phyloP scores from a whole-genome alignment of 345 rosid species.

The rapeseed (Brassica napus) region Da-Ae NC_063440.1:14634001-14634500 shows the following conservation, averaged over 20 bases:
- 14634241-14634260: neutral
- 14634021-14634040: neutral
- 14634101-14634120: neutral
- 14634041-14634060: neutral
- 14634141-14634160: neutral
- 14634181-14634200: neutral
- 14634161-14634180: neutral
- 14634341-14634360: too few relatives aligned
- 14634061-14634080: neutral
- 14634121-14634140: neutral
- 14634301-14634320: too few relatives aligned
- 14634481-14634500: conserved; percentile 39
- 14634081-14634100: neutral
- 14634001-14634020: neutral
- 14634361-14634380: neutral
- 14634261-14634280: neutral
- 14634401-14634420: too few relatives aligned
- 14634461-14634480: conserved; percentile 25
- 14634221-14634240: too few relatives aligned
- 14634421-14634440: neutral
- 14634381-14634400: neutral
- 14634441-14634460: conserved; percentile 25
- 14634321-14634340: too few relatives aligned
- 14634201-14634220: neutral
- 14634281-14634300: neutral